Evolutionary conservation across 495 filamentous ascomycete species (phyloP), one percentile per base, ranked within the genome.

Genomic region (Penicillium diatomitis): DNA sequence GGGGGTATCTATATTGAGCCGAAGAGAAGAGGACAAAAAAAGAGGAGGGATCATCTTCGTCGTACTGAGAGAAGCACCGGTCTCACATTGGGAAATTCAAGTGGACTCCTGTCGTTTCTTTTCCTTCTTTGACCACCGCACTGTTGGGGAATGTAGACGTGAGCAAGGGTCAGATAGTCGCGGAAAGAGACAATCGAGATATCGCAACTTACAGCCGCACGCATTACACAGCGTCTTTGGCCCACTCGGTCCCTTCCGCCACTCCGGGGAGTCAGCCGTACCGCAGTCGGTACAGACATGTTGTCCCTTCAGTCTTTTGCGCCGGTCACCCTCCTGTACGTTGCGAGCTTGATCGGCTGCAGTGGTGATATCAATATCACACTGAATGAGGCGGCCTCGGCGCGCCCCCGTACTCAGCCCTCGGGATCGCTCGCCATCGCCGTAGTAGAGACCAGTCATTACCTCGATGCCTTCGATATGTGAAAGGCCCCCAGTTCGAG

Each of bases 171-270:
- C 32, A 9, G 20, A 36, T 20, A 50, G 9, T 35, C 30, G 28
- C 34, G 7, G 9, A 46, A 11, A 44, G n/a, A 44, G 32, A 6
- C 0, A 3, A 20, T 3, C 5, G 1, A 12, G 41, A 32, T 27
- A 38, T 11, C 56, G 34, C 32, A 49, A 77, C 80, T 69, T 69
- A 69, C 90, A 78, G 50, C 92, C 92, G 68, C 92, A 98, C 27
- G 92, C 92, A 73, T 98, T 98, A 68, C 92, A 98, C 39, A 98
- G 70, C 2, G 91, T 96, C 69, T 98, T 97, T 3, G 92, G 92
- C 5, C 92, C 92, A 46, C 78, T 84, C 0, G 92, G 92, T 0
- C 92, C 92, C 61, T 96, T 97, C 48, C 92, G 77, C 92, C 92
- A 98, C 71, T 98, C 92, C 0, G 92, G 92, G 10, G 87, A 94